Conservation (phyloP, 2,329 filamentous ascomycete genomes). For the Aureobasidium sp. region DNA sequence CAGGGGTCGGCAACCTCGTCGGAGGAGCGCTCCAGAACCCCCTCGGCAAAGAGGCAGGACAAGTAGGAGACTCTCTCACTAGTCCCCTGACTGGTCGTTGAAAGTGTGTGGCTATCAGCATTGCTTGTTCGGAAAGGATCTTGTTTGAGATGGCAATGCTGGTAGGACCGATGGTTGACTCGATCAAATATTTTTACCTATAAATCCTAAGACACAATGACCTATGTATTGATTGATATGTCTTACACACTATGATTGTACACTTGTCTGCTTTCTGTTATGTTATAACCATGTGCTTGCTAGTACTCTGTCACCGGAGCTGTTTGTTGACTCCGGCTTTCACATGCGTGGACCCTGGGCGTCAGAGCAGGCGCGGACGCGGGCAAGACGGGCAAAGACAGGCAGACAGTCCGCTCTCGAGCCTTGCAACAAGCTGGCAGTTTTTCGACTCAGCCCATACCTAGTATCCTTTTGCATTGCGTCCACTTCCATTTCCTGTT, state of each 20-base stretch:
- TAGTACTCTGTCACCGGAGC: no score
- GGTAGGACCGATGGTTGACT: no score
- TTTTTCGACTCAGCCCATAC: no score
- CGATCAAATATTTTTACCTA: no score
- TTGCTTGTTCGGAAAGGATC: no score
- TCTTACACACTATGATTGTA: no score
- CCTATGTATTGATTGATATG: not conserved
- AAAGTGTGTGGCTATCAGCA: no score
- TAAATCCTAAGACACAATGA: not conserved
- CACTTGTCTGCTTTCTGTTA: not conserved
- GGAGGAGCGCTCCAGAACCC: constrained; percentile 29
- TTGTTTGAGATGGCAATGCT: no score
- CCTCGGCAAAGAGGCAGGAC: constrained; percentile 22
- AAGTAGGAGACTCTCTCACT: constrained; percentile 12
- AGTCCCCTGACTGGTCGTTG: constrained; percentile 14
- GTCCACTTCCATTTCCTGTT: not conserved
- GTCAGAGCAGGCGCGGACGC: not conserved
- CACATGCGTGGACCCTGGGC: constrained; percentile 5
- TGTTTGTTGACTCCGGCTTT: not conserved
- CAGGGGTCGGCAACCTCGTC: constrained; percentile 22
- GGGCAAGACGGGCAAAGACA: not conserved
- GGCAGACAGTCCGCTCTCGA: not conserved
- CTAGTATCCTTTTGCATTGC: not conserved
- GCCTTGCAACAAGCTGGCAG: not conserved
- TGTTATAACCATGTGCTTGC: not conserved